A percentile compares a stretch with the other conserved stretches of the same genome.
Evolutionary conservation across 1,284 basidiomycete genomes (phyloP).

Genomic region (Irpex sp.): DNA sequence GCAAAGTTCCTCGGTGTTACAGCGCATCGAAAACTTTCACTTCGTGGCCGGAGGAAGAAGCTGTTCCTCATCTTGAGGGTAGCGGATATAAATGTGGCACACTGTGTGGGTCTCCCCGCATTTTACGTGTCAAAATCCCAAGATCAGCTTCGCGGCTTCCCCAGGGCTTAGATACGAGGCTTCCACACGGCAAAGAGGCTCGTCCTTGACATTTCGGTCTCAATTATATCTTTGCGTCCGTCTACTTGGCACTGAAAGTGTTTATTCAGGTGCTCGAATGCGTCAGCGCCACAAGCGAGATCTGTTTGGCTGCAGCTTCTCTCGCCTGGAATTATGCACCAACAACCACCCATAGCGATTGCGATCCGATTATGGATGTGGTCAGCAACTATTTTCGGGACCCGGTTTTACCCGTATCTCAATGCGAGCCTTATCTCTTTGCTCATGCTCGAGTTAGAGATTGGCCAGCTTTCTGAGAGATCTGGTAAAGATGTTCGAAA

Average conservation of each 20-base stretch:
- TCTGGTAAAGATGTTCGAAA: not conserved
- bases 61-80: not conserved
- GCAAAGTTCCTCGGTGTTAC: too few species aligned
- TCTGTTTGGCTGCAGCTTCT: not conserved
- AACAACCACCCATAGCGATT: slow-evolving; percentile 8
- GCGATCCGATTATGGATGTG: not conserved
- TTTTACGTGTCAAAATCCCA: not conserved
- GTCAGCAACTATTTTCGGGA: not conserved
- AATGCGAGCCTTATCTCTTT: not conserved
- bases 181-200: not conserved
- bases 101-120: not conserved
- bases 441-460: not conserved
- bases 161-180: not conserved
- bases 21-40: not conserved
- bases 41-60: not conserved
- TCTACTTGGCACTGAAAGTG: not conserved
- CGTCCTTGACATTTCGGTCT: not conserved
- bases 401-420: not conserved
- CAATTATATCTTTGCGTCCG: not conserved
- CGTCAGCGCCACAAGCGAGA: not conserved
- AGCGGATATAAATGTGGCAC: not conserved
- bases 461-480: not conserved
- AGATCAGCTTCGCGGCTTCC: not conserved
- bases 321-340: not conserved
- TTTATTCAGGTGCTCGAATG: not conserved